Evolutionary conservation across 2,329 filamentous ascomycete genomes (phyloP).

Genomic region (Xylogone sp.): DNA sequence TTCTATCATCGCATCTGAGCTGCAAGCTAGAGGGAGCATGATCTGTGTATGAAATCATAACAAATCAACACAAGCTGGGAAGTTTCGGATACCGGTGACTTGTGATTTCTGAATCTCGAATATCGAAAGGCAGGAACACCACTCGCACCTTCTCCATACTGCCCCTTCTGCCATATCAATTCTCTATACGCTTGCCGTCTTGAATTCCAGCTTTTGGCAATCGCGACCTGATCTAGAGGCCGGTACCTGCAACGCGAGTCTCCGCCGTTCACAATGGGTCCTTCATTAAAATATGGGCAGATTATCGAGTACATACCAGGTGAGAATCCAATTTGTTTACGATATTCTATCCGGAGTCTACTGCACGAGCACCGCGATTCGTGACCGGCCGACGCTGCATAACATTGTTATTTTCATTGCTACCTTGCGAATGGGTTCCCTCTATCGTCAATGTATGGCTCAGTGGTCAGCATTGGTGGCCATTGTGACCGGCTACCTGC

Average conservation of each 20-base stretch:
- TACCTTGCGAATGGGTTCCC: background rate
- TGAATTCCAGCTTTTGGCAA: slow-evolving; percentile 8
- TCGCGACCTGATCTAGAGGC: background rate
- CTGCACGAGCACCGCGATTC: too few species aligned
- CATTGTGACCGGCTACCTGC: background rate
- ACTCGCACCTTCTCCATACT: background rate
- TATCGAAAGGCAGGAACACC: background rate
- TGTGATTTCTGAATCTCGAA: background rate
- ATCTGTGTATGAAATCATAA: background rate
- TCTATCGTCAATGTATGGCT: slow-evolving; percentile 17
- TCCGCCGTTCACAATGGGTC: slow-evolving; percentile 35
- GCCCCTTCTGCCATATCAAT: background rate
- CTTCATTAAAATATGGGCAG: slow-evolving; percentile 63
- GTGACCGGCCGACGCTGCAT: background rate
- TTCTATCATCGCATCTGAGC: background rate
- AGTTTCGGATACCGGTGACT: background rate
- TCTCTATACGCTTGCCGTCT: too few species aligned
- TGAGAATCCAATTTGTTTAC: slow-evolving; percentile 39
- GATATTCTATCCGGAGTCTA: background rate
- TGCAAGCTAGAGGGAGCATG: background rate
- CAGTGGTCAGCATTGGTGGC: slow-evolving; percentile 19
- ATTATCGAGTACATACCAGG: slow-evolving; percentile 96
- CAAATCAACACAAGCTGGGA: background rate
- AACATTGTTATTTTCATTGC: background rate
- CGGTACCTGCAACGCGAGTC: slow-evolving; percentile 11